A percentile compares a stretch with the other conserved stretches of the same genome.
Evolutionary conservation across 345 rosid genomes (phyloP).

Genomic region (Populus nigra): DNA sequence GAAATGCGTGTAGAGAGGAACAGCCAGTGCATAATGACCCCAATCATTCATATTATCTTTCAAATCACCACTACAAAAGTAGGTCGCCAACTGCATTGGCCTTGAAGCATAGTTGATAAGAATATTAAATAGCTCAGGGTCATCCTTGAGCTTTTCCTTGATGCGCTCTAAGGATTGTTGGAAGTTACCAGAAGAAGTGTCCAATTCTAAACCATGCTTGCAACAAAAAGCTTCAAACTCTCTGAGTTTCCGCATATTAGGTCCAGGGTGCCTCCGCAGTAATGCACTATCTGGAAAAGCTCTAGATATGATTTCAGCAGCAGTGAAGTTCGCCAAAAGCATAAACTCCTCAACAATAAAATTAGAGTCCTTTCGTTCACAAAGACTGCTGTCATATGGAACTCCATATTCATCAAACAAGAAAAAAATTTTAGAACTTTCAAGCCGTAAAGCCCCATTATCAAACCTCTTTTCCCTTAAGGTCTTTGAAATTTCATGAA

Average conservation of each 20-base stretch:
- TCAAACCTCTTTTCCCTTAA: slow-evolving; percentile 58
- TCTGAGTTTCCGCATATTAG: slow-evolving; percentile 74
- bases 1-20: slow-evolving; percentile 86
- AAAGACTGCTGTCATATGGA: slow-evolving; percentile 57
- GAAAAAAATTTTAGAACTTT: slow-evolving; percentile 51
- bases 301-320: slow-evolving; percentile 82
- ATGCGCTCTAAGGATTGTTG: slow-evolving; percentile 55
- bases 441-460: slow-evolving; percentile 76
- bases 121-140: slow-evolving; percentile 55
- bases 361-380: slow-evolving; percentile 46
- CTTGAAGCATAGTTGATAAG: slow-evolving; percentile 65
- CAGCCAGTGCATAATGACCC: slow-evolving; percentile 83
- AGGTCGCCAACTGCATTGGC: slow-evolving; percentile 77
- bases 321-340: slow-evolving; percentile 87
- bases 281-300: slow-evolving; percentile 76
- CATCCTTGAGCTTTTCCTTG: slow-evolving; percentile 65
- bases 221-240: slow-evolving; percentile 77
- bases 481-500: slow-evolving; percentile 53
- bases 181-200: slow-evolving; percentile 64
- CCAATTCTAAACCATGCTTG: slow-evolving; percentile 68
- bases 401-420: slow-evolving; percentile 67
- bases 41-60: slow-evolving; percentile 53
- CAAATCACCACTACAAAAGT: slow-evolving; percentile 74
- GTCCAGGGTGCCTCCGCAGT: slow-evolving; percentile 86
- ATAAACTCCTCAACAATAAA: slow-evolving; percentile 88